These are phyloP conservation scores for Hygrophorus pudorinus DNA, from an alignment of 768 basidiomycete genomes.

Conservation along the genomic window DNA sequence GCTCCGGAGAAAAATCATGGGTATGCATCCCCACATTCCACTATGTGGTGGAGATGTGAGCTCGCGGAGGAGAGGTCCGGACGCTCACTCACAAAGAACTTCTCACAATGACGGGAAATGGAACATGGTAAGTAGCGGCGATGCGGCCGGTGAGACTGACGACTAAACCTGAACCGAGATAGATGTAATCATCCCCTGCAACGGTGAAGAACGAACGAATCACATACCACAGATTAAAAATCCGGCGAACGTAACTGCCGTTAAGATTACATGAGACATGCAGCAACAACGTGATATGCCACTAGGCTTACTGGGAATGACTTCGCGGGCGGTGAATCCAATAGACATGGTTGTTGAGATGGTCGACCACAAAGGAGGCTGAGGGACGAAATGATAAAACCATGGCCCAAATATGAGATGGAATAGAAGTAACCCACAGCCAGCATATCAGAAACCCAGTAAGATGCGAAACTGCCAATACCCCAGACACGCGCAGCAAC, in stretches of 20 bases:
- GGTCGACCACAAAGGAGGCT: constrained; percentile 8
- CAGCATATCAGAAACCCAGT: constrained; percentile 8
- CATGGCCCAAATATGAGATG: background rate
- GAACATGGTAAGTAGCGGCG: constrained; percentile 6
- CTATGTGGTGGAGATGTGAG: background rate
- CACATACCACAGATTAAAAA: constrained; percentile 5
- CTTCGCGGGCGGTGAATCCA: constrained; percentile 6
- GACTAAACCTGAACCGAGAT: constrained; percentile 4
- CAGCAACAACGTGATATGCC: background rate
- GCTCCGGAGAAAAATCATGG: constrained; percentile 8
- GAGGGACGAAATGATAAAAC: background rate
- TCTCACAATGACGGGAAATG: constrained; percentile 6
- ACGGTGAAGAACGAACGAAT: background rate
- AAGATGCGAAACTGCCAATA: constrained; percentile 6
- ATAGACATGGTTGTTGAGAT: constrained; percentile 7
- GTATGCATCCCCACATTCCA: constrained; percentile 5
- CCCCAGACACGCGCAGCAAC: constrained; percentile 6
- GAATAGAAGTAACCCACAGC: constrained; percentile 1
- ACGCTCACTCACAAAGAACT: constrained; percentile 3
- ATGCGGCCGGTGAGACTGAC: constrained; percentile 7
- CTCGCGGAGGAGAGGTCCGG: background rate
- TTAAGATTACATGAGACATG: background rate
- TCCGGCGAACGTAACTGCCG: constrained; percentile 4
- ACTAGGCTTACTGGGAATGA: constrained; percentile 5
- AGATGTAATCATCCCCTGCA: background rate